Evolutionary conservation across 768 basidiomycete species (phyloP).

Genomic region (Hygrophoropsis aurantiaca): DNA sequence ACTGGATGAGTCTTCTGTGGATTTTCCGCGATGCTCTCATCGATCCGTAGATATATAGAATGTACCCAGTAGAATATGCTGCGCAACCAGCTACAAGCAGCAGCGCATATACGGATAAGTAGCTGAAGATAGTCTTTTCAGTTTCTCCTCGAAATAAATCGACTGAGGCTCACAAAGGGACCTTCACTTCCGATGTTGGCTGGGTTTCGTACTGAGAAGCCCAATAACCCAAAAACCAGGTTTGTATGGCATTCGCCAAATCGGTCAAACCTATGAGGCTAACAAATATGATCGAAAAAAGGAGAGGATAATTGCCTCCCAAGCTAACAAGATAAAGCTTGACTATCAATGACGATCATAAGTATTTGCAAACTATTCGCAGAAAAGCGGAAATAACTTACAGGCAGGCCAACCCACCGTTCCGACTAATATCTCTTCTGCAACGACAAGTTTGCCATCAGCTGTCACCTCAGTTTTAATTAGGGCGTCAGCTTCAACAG

Average conservation of each 20-base stretch:
- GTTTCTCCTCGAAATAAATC: background rate
- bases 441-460: slow-evolving; percentile 61
- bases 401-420: slow-evolving; percentile 53
- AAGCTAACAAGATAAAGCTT: slow-evolving; percentile 27
- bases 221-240: slow-evolving; percentile 48
- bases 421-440: slow-evolving; percentile 62
- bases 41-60: slow-evolving; percentile 46
- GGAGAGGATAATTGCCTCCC: slow-evolving; percentile 24
- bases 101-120: slow-evolving; percentile 43
- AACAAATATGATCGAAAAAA: slow-evolving; percentile 30
- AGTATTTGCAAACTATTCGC: slow-evolving; percentile 14
- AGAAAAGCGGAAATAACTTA: slow-evolving; percentile 14
- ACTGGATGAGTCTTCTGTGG: slow-evolving; percentile 49
- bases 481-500: slow-evolving; percentile 17
- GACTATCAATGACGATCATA: slow-evolving; percentile 13
- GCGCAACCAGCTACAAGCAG: slow-evolving; percentile 32
- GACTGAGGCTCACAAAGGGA: slow-evolving; percentile 29
- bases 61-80: slow-evolving; percentile 32
- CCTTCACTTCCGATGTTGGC: slow-evolving; percentile 31
- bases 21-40: slow-evolving; percentile 55
- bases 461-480: slow-evolving; percentile 5
- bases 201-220: slow-evolving; percentile 39
- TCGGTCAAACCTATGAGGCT: slow-evolving; percentile 21
- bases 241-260: slow-evolving; percentile 24
- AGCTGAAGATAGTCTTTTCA: slow-evolving; percentile 32